These are phyloP conservation scores for Polysphondylium violaceum DNA, from an alignment of 78 protist species.

Conservation along the genomic window DNA sequence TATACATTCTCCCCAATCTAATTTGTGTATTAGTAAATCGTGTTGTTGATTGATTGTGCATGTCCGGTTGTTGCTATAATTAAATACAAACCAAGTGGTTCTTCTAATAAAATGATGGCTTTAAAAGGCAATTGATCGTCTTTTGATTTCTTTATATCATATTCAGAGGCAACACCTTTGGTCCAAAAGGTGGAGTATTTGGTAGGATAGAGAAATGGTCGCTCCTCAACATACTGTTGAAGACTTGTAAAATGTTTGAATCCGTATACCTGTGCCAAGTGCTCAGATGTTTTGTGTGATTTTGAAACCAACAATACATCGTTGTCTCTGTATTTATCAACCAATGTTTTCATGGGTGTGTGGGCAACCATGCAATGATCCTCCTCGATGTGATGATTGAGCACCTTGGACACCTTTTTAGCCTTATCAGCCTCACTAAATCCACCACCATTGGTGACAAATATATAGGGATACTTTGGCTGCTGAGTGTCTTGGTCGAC, in stretches of 20 bases:
- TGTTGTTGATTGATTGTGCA: neutral
- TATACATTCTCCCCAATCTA: constrained; percentile 71
- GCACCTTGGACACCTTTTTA: constrained; percentile 21
- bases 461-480: constrained; percentile 49
- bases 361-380: constrained; percentile 63
- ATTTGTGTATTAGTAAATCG: neutral
- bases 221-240: constrained; percentile 41
- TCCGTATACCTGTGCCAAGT: constrained; percentile 46
- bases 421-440: constrained; percentile 62
- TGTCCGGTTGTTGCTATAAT: neutral
- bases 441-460: constrained; percentile 73
- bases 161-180: constrained; percentile 10
- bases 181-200: constrained; percentile 66
- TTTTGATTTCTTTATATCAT: neutral
- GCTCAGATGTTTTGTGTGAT: constrained; percentile 6
- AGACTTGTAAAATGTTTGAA: constrained; percentile 34
- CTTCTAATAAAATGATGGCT: constrained; percentile 46
- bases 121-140: neutral
- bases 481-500: neutral
- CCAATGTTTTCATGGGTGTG: constrained; percentile 66
- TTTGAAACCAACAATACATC: constrained; percentile 21
- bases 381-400: constrained; percentile 8
- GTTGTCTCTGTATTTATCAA: constrained; percentile 12
- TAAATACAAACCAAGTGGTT: constrained; percentile 25
- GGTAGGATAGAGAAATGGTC: constrained; percentile 44